phyloP scores from a whole-genome alignment of 1,139 yeast genomes.

The Yueomyces sp. region DNA sequence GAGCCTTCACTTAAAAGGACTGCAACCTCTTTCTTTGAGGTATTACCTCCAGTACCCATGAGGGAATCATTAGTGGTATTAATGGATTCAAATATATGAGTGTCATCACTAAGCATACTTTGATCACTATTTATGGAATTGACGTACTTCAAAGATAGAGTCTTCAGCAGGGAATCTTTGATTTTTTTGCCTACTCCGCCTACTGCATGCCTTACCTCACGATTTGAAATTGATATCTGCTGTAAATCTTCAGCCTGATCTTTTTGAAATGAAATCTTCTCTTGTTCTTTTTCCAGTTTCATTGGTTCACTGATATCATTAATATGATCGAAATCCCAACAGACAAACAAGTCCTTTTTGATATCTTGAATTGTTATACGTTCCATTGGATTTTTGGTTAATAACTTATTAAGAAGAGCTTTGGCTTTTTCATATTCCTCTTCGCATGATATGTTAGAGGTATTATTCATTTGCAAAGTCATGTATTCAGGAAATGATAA shows the following conservation, averaged over 20 bases:
- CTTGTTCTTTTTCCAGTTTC: constrained; percentile 8
- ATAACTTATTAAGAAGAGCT: constrained; percentile 49
- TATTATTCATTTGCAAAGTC: constrained; percentile 26
- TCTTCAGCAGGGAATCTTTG: constrained; percentile 46
- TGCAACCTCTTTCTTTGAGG: constrained; percentile 5
- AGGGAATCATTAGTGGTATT: background rate
- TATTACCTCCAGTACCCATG: background rate
- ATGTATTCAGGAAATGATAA: constrained; percentile 48
- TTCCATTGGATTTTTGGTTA: constrained; percentile 57
- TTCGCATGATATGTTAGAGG: constrained; percentile 23
- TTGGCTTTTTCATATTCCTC: constrained; percentile 50
- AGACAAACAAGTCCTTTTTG: constrained; percentile 60
- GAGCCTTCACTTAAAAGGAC: constrained; percentile 14
- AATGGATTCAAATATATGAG: background rate
- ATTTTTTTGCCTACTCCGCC: constrained; percentile 65
- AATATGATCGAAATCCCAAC: constrained; percentile 23
- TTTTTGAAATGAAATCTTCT: constrained; percentile 16
- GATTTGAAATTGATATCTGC: constrained; percentile 48
- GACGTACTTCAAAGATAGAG: constrained; percentile 23
- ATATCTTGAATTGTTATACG: constrained; percentile 65
- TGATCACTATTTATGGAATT: constrained; percentile 3
- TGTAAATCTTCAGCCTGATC: constrained; percentile 18
- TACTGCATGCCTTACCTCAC: constrained; percentile 67
- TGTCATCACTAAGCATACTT: constrained; percentile 1
- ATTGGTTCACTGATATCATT: constrained; percentile 5